These are phyloP conservation scores for Leccinum variabile DNA, from an alignment of 1,284 basidiomycete species.

Conservation along the genomic window DNA sequence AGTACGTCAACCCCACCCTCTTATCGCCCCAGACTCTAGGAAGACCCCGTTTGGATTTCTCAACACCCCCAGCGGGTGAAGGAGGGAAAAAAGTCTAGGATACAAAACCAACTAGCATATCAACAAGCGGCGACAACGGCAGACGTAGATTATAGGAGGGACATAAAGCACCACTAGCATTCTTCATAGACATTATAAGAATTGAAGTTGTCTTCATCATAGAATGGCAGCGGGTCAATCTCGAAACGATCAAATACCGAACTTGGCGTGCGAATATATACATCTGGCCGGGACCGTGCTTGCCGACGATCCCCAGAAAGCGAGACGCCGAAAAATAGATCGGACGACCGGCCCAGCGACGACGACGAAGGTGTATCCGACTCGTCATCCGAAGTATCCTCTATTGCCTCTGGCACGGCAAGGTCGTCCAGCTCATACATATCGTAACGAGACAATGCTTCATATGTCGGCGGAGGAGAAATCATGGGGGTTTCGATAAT, in stretches of 20 bases:
- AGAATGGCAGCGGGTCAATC: slow-evolving; percentile 67
- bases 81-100: slow-evolving; percentile 10
- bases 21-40: slow-evolving; percentile 21
- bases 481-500: slow-evolving; percentile 43
- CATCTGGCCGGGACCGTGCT: slow-evolving; percentile 48
- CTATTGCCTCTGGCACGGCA: slow-evolving; percentile 74
- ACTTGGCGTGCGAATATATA: slow-evolving; percentile 61
- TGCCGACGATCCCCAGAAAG: slow-evolving; percentile 51
- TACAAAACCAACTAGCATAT: slow-evolving; percentile 33
- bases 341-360: slow-evolving; percentile 52
- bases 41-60: not conserved
- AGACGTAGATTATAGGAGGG: slow-evolving; percentile 32
- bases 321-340: slow-evolving; percentile 45
- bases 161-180: slow-evolving; percentile 49
- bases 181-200: slow-evolving; percentile 56
- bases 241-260: slow-evolving; percentile 62
- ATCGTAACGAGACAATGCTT: slow-evolving; percentile 61
- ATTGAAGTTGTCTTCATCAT: slow-evolving; percentile 46
- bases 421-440: slow-evolving; percentile 63
- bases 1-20: slow-evolving; percentile 40
- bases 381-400: slow-evolving; percentile 80
- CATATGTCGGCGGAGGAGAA: slow-evolving; percentile 43
- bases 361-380: slow-evolving; percentile 68
- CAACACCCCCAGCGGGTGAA: not conserved
- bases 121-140: slow-evolving; percentile 25